Conservation (phyloP, 306 rosid genomes). For the Gynostemma pentaphyllum region DNA sequence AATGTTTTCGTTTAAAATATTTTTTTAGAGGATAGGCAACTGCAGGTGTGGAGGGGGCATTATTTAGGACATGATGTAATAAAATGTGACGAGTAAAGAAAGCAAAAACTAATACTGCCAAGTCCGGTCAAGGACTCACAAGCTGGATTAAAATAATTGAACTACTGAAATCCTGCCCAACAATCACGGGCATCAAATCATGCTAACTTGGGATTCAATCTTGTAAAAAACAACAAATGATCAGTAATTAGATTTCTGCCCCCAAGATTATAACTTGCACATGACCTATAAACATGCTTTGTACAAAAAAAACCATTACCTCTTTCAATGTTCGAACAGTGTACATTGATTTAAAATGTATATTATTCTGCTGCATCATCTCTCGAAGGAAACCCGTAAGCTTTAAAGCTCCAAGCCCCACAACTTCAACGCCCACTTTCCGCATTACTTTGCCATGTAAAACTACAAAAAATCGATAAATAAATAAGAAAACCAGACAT, state of each 20-base stretch:
- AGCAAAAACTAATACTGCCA: not conserved
- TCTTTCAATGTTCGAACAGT: constrained; percentile 76
- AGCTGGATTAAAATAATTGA: not conserved
- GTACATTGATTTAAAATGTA: constrained; percentile 56
- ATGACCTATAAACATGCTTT: constrained; percentile 8
- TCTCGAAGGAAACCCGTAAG: constrained; percentile 79
- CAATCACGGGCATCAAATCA: not conserved
- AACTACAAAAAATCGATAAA: constrained; percentile 31
- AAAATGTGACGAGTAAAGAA: not conserved
- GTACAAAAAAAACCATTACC: too few relatives aligned
- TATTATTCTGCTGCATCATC: constrained; percentile 61
- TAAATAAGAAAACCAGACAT: not conserved
- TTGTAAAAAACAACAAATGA: not conserved
- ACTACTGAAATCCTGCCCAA: not conserved
- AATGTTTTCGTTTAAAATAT: not conserved
- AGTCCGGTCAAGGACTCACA: not conserved
- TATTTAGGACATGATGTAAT: not conserved
- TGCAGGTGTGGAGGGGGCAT: not conserved
- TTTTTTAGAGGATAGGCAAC: not conserved
- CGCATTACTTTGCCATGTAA: constrained; percentile 79
- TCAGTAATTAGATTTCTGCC: not conserved
- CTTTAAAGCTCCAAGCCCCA: constrained; percentile 83
- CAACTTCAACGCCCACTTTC: constrained; percentile 78
- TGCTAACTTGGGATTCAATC: not conserved
- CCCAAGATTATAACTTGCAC: not conserved